Conservation (phyloP, 768 basidiomycete genomes). For the Basidioascus undulatus region DNA sequence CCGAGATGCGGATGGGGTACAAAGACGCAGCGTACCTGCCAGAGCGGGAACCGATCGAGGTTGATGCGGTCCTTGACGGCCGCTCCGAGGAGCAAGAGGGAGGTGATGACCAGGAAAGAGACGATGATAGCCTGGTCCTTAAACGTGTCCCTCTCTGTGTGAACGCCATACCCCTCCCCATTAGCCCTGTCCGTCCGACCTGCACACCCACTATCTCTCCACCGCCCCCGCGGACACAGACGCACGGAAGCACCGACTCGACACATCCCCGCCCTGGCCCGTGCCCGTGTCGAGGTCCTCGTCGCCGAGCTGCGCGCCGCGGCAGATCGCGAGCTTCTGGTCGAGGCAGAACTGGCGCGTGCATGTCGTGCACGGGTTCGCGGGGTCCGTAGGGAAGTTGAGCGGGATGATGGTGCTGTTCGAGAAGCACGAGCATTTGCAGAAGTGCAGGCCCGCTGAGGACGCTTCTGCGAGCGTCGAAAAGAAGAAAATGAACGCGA, state of each 20-base stretch:
- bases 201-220: too few relatives aligned
- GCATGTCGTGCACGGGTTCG: slow-evolving; percentile 21
- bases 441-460: slow-evolving; percentile 9
- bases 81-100: slow-evolving; percentile 8
- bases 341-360: slow-evolving; percentile 23
- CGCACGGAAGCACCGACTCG: slow-evolving; percentile 23
- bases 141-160: slow-evolving; percentile 14
- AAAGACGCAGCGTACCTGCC: too few relatives aligned
- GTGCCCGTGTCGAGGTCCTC: slow-evolving; percentile 21
- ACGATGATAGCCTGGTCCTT: slow-evolving; percentile 12
- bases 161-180: too few relatives aligned
- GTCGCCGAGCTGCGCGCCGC: slow-evolving; percentile 14
- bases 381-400: slow-evolving; percentile 18
- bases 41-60: slow-evolving; percentile 4
- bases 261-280: slow-evolving; percentile 23
- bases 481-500: too few relatives aligned
- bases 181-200: too few relatives aligned
- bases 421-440: slow-evolving; percentile 20
- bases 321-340: slow-evolving; percentile 21
- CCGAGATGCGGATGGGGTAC: too few relatives aligned
- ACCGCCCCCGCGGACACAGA: slow-evolving; percentile 1
- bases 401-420: slow-evolving; percentile 22
- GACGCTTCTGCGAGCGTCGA: too few relatives aligned
- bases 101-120: slow-evolving; percentile 11
- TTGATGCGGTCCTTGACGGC: slow-evolving; percentile 9